These are phyloP conservation scores for Cercophora sp. DNA, from an alignment of 495 filamentous ascomycete species.

Conservation along the genomic window DNA sequence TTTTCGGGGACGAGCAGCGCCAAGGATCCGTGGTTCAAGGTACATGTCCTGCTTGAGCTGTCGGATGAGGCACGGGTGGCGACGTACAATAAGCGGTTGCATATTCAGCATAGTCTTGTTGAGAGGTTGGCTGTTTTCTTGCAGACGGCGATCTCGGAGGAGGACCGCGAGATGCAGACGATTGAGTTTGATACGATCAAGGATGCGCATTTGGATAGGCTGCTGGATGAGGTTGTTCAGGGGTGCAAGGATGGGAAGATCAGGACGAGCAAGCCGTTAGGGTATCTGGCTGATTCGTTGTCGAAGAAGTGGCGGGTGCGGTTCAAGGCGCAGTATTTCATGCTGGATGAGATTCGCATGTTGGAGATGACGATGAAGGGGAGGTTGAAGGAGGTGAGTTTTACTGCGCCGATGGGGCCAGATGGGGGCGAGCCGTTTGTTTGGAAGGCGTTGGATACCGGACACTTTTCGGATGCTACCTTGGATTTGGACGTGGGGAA, in stretches of 20 bases:
- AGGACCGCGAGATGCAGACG: constrained; percentile 18
- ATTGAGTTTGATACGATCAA: constrained; percentile 31
- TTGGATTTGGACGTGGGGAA: no score
- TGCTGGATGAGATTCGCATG: constrained; percentile 37
- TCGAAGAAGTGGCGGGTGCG: no score
- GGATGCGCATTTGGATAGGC: constrained; percentile 40
- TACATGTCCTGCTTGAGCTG: neutral
- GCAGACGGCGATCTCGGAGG: constrained; percentile 29
- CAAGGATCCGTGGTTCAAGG: neutral
- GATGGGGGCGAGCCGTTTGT: no score
- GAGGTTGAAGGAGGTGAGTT: constrained; percentile 30
- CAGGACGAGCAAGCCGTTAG: neutral
- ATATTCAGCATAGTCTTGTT: no score
- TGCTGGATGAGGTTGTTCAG: no score
- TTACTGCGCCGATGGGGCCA: constrained; percentile 14
- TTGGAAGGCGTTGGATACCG: no score
- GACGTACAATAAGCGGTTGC: no score
- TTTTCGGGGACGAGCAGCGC: constrained; percentile 3
- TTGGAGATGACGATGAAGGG: constrained; percentile 27
- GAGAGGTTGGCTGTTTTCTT: constrained; percentile 23
- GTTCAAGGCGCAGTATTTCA: constrained; percentile 37
- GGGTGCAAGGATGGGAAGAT: no score
- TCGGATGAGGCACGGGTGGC: neutral
- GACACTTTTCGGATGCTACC: no score
- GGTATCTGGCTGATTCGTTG: no score